Base-by-base conservation (phyloP, 257 asterid species). In the Jasminum sambac region DNA sequence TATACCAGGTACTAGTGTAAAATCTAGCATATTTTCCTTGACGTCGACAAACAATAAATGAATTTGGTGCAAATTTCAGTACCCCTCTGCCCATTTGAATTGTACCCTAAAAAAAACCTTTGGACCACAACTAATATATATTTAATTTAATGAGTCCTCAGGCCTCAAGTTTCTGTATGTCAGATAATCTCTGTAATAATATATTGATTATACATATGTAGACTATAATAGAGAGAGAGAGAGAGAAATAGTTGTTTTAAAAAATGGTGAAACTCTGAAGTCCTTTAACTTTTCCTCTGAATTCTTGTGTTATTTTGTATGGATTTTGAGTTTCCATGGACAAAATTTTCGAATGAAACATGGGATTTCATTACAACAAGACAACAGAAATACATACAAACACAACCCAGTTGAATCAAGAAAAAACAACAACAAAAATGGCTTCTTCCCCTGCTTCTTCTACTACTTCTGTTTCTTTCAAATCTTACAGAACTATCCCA, bases 311-410 rank as follows among this genome's bases (percentile, higher is more conserved):
- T 48, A 16, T 57, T 78, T 76, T 75, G 79, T 71, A 67, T 74
- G 62, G 84, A 50, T 65, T 63, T 64, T 43, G 75, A 60, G 77
- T 66, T 79, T 83, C 85, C 84, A 82, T 80, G 81, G 91, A 90
- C 90, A 83, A 86, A 86, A 72, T 21, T 69, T 69, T 68, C 85
- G 89, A 81, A 86, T 79, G 85, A 83, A 80, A 70, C 62, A 69
- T 74, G 62, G 73, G 52, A 58, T 80, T 76, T 43, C 71, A 69
- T 74, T 75, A 80, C 84, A 81, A 67, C 48, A 75, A 75, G 84
- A 83, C 95, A 82, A 81, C 81, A 39, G 67, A 70, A 75, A 85
- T 84, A 83, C 85, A 74, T 81, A 77, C 97, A 86, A 84, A 84
- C 84, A 75, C 85, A 79, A 68, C 76, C 76, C 69, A 77, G 64